Base-by-base conservation (phyloP, 495 filamentous ascomycete genomes). In the Aspergillus leporis region DNA sequence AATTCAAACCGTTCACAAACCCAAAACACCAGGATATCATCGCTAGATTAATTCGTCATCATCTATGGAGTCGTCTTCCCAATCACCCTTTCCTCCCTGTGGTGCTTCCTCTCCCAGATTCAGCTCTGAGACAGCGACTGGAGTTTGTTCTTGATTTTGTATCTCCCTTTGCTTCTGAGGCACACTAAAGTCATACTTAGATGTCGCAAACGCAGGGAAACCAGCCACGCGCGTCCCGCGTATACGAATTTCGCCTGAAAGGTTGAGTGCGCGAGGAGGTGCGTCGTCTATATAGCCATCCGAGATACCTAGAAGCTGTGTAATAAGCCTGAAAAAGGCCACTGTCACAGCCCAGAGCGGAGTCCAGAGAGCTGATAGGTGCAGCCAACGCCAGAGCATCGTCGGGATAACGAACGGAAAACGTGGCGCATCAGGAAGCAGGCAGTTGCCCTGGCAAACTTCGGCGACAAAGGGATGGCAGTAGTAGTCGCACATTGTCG, bases 401-500 rank as follows among this genome's bases (percentile, higher is more conserved):
- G 76, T 82, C 13, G 71, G 70, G 2, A 80, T 66, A 18, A 78
- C 77, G 34, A 73, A 80, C 0, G 80, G 80, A 48, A 77, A 81
- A 0, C 64, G 38, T 0, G 81, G 81, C 18, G 78, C 78, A 55
- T 80, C 65, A 9, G 78, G 73, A 22, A 65, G 70, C 0, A 82
- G 66, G 45, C 81, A 81, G 49, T 81, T 79, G 8, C 78, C 74
- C 18, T 72, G 64, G 47, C 77, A 81, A 14, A 64, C 69, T 19
- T 75, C 66, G 6, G 85, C 72, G 61, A 82, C 56, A 38, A 72
- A 60, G 0, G 85, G 81, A 52, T 85, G 84, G 70, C 83, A 86
- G 69, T 83, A 91, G n/a, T 73, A 66, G 45, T 75, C 77, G 65
- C 83, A 86, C 78, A 87, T 84, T 12, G 75, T 70, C 0, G 79